A percentile compares a stretch with the other conserved stretches of the same genome.
These are phyloP conservation scores for Ceratobasidium sp. DNA, from an alignment of 1,284 basidiomycete species.

Conservation along the genomic window DNA sequence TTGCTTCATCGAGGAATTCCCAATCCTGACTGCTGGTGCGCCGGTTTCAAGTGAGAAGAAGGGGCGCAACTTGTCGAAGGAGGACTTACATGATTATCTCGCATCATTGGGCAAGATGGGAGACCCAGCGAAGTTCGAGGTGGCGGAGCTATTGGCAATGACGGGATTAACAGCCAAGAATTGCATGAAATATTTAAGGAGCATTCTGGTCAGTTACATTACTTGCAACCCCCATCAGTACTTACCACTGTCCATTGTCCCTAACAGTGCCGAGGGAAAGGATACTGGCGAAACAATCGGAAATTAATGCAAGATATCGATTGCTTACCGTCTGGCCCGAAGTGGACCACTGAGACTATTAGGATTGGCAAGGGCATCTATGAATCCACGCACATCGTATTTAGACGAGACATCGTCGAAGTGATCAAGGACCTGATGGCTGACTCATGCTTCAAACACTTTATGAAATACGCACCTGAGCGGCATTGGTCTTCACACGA, in stretches of 20 bases:
- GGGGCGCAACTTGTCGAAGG: neutral
- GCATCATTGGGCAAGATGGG: slow-evolving; percentile 17
- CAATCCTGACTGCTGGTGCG: neutral
- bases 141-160: slow-evolving; percentile 14
- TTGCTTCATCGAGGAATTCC: slow-evolving; percentile 3
- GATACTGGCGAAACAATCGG: neutral
- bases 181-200: neutral
- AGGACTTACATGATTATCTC: slow-evolving; percentile 21
- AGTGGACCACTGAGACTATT: slow-evolving; percentile 1
- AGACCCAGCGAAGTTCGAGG: slow-evolving; percentile 15
- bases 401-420: slow-evolving; percentile 7
- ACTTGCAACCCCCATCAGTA: neutral
- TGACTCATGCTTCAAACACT: slow-evolving; percentile 26
- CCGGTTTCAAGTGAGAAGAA: slow-evolving; percentile 3
- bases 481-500: slow-evolving; percentile 31
- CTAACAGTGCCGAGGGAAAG: neutral
- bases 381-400: neutral
- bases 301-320: neutral
- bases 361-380: slow-evolving; percentile 4
- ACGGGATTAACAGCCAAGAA: slow-evolving; percentile 2
- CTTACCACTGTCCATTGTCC: neutral
- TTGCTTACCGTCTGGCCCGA: slow-evolving; percentile 9
- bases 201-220: neutral
- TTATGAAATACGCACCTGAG: slow-evolving; percentile 39
- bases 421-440: slow-evolving; percentile 47